phyloP scores from a whole-genome alignment of 208 protist genomes.

The Crithidia fasciculata region DNA sequence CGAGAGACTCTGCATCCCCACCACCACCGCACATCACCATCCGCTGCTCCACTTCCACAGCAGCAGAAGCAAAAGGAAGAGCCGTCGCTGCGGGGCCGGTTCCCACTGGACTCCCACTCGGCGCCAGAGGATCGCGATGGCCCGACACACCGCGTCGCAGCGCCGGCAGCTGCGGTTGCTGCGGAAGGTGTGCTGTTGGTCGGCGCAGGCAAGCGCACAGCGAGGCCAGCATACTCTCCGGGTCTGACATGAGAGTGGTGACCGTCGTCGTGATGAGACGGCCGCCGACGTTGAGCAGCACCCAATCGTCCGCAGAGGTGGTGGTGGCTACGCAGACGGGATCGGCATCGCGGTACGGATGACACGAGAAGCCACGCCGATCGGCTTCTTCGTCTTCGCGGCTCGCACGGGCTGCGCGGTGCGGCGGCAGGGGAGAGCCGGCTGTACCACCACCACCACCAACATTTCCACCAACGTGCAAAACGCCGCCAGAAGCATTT shows the following conservation, averaged over 20 bases:
- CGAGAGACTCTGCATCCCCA: slow-evolving; percentile 2
- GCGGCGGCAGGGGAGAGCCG: too few species aligned
- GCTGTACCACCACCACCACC: too few species aligned
- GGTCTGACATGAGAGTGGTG: slow-evolving; percentile 69
- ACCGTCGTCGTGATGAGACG: slow-evolving; percentile 77
- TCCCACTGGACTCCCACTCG: not conserved
- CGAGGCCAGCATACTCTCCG: slow-evolving; percentile 60
- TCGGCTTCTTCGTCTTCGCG: not conserved
- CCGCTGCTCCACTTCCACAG: not conserved
- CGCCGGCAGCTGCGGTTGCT: not conserved
- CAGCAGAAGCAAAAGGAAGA: not conserved
- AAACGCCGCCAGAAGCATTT: too few species aligned
- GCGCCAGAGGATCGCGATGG: slow-evolving; percentile 1
- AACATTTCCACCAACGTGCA: too few species aligned
- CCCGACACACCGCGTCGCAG: not conserved
- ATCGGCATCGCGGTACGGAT: slow-evolving; percentile 13
- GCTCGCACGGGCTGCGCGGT: too few species aligned
- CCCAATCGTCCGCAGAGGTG: slow-evolving; percentile 57
- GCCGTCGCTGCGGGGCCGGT: too few species aligned
- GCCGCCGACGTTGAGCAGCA: slow-evolving; percentile 83
- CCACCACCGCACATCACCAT: not conserved
- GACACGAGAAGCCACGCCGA: slow-evolving; percentile 13
- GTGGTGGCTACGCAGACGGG: slow-evolving; percentile 32
- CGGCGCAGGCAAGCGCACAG: slow-evolving; percentile 35
- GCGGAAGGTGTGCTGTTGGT: not conserved